A percentile compares a stretch with the other conserved stretches of the same genome.
phyloP scores from a whole-genome alignment of 768 basidiomycete species.

The Boletus sensibilis region DNA sequence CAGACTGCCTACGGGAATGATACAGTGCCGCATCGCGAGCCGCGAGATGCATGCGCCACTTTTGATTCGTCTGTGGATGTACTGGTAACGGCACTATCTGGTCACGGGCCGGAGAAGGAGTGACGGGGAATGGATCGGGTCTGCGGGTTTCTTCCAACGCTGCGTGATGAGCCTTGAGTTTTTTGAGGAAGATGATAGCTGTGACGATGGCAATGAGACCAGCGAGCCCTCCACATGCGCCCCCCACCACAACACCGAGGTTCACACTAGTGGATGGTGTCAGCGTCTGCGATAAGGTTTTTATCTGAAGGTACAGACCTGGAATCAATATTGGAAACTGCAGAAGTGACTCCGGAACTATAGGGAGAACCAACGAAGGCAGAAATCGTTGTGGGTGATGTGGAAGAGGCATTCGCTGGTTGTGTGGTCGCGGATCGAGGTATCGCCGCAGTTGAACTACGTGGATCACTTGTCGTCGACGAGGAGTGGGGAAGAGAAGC shows the following conservation, averaged over 20 bases:
- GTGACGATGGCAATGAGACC: neutral
- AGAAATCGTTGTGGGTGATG: neutral
- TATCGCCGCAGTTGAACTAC: neutral
- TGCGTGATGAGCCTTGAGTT: neutral
- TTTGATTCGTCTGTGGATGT: neutral
- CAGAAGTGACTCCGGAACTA: neutral
- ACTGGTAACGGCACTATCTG: neutral
- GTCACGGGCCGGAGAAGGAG: neutral
- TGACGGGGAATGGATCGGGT: slow-evolving; percentile 5
- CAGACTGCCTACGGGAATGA: neutral
- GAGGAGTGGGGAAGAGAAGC: too few species aligned
- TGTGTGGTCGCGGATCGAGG: neutral
- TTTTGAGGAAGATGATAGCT: slow-evolving; percentile 4
- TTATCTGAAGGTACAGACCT: neutral
- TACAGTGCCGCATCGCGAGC: neutral
- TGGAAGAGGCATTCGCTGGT: neutral
- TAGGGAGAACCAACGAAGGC: neutral
- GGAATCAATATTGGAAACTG: neutral
- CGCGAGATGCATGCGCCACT: neutral
- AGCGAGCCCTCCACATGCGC: slow-evolving; percentile 9
- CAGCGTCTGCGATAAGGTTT: neutral
- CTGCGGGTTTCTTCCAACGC: neutral
- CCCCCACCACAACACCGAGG: slow-evolving; percentile 2
- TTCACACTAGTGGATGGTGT: slow-evolving; percentile 3
- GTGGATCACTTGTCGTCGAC: neutral